Percentiles rank a stretch among this genome's conserved stretches.
phyloP scores from a whole-genome alignment of 345 rosid genomes.

The Hirschfeldia incana region DNA sequence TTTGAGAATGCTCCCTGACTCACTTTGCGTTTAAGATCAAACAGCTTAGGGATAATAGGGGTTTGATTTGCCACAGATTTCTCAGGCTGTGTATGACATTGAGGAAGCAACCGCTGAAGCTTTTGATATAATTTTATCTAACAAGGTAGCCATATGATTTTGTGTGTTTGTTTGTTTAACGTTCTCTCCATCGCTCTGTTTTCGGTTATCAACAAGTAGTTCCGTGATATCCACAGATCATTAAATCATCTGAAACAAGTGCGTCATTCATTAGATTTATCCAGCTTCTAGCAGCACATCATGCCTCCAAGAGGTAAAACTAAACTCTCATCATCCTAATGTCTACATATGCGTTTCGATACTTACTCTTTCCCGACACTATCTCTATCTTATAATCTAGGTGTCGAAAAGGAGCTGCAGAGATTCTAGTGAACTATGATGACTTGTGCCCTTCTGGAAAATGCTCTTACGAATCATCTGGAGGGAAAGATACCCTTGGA shows the following conservation, averaged over 20 bases:
- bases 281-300: slow-evolving; percentile 89
- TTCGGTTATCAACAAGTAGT: slow-evolving; percentile 8
- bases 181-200: background rate
- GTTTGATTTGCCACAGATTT: slow-evolving; percentile 54
- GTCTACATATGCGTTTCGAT: slow-evolving; percentile 14
- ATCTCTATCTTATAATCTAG: slow-evolving; percentile 43
- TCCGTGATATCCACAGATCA: slow-evolving; percentile 56
- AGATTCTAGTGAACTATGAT: slow-evolving; percentile 82
- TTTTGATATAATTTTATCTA: slow-evolving; percentile 69
- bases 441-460: slow-evolving; percentile 63
- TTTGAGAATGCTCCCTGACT: slow-evolving; percentile 15
- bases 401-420: slow-evolving; percentile 97
- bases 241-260: slow-evolving; percentile 68
- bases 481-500: slow-evolving; percentile 45
- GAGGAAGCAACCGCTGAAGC: slow-evolving; percentile 89
- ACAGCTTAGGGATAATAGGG: background rate
- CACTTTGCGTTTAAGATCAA: background rate
- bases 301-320: slow-evolving; percentile 81
- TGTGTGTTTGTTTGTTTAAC: slow-evolving; percentile 5
- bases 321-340: slow-evolving; percentile 11
- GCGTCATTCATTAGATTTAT: slow-evolving; percentile 77
- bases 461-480: slow-evolving; percentile 43
- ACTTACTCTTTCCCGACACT: slow-evolving; percentile 14
- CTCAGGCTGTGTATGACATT: slow-evolving; percentile 86
- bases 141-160: slow-evolving; percentile 52